Evolutionary conservation across 169 alveolate genomes (phyloP).

Genomic region (Babesia bigemina): DNA sequence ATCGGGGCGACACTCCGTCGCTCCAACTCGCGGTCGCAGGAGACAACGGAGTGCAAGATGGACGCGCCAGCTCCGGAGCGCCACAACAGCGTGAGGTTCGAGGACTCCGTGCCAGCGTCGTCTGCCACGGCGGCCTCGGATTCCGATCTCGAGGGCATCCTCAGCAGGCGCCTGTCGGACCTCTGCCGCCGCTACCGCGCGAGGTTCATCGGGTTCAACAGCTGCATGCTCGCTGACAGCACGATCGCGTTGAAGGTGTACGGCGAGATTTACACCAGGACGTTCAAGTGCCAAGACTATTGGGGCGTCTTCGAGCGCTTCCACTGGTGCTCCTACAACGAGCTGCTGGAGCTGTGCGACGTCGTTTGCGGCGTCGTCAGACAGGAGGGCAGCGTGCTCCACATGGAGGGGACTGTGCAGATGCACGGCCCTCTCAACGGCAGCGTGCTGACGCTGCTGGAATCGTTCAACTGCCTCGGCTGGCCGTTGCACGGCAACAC

Average conservation of each 20-base stretch:
- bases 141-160: conserved; percentile 14
- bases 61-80: no score
- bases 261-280: conserved; percentile 46
- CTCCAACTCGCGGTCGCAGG: background rate
- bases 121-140: background rate
- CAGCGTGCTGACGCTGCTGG: conserved; percentile 56
- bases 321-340: conserved; percentile 68
- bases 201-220: conserved; percentile 48
- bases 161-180: conserved; percentile 6
- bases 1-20: no score
- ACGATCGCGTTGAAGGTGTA: conserved; percentile 66
- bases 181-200: conserved; percentile 41
- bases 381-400: conserved; percentile 62
- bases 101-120: background rate
- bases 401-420: conserved; percentile 61
- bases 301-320: conserved; percentile 24
- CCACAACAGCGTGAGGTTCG: no score
- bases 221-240: conserved; percentile 50
- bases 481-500: conserved; percentile 74
- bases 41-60: background rate
- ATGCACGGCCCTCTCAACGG: conserved; percentile 72
- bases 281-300: conserved; percentile 38
- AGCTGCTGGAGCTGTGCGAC: conserved; percentile 72
- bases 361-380: conserved; percentile 58
- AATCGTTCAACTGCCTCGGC: conserved; percentile 70